Evolutionary conservation across 371 early-diverging fungal genomes (phyloP), one percentile per base, ranked within the genome.

Genomic region (Sporodiniella umbellata): DNA sequence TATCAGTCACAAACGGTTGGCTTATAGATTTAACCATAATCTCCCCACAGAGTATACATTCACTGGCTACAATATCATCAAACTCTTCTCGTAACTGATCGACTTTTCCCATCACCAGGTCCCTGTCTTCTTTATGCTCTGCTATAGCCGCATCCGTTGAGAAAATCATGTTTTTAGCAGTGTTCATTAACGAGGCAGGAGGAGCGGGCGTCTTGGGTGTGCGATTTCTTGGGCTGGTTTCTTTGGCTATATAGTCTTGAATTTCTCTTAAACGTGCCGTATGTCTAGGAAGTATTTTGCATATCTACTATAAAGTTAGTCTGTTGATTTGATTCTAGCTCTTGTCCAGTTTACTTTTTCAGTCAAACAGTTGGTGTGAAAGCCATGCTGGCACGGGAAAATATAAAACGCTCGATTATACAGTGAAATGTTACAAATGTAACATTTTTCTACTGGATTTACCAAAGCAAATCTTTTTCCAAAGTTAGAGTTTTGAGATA

Each of bases 311-410:
- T 18, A 37, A 11, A 5, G 7, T 26, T 5, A 19, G 33, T 4
- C 31, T 22, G 22, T 18, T n/a, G n/a, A n/a, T 42, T 39, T 33
- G 18, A 24, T n/a, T n/a, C 33, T 30, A n/a, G 33, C 11, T 19
- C 8, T 28, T 7, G 10, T 10, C 38, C 6, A 2, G 15, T 12
- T 53, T 76, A 91, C 85, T 54, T 76, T 75, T 25, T 81, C 72
- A 11, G 85, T 84, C 35, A 95, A 64, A 56, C 95, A 95, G 60
- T 94, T 90, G 7, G 86, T 73, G 62, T 95, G 96, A 74, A 94
- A 95, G 14, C 87, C 84, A 62, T 96, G 97, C 51, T 92, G 89
- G 58, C 98, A 97, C 1, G 96, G 96, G 58, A 96, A 98, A 22
- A 93, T 84, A 49, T 92, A 94, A 53, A 96, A 94, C 62, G 88